Evolutionary conservation across 805 yeast species (phyloP), one percentile per base, ranked within the genome.

Genomic region (Dipodascus albidus): DNA sequence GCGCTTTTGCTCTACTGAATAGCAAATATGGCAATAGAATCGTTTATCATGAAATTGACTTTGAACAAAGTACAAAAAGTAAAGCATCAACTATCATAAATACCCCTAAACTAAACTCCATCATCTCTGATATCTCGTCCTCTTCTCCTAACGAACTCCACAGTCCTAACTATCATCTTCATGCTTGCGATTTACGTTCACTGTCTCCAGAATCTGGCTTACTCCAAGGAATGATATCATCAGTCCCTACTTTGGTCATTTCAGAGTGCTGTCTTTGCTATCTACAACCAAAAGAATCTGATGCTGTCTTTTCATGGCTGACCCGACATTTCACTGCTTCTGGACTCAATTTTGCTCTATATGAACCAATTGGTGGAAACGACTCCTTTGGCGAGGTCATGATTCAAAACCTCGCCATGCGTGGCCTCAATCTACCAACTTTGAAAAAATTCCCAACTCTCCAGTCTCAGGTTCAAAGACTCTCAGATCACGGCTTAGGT

Each of bases 181-280:
- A 75, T 50, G 81, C 84, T 1, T 56, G 68, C 3, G 91, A 85
- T 62, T 67, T 85, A 50, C 68, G 87, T 17, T 49, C 59, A 2
- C 53, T 74, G 53, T 20, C 21, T 47, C 11, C 54, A 41, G 33
- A 38, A 51, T n/a, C 50, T 19, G 47, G 52, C 6, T 52, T 61
- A 27, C 57, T 63, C 17, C 27, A 52, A 4, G 58, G 62, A 19
- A 55, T 76, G 33, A 70, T 74, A 55, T 51, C 60, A 8, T 42
- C 61, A 1, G 41, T 66, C 2, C 86, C 87, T 6, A 85, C 93
- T 0, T 60, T 86, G 15, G 66, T 86, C 1, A 63, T 85, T 19
- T 79, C 87, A 57, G 95, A 85, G 64, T 86, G 93, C 67, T 87
- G 87, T 35, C 68, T 86, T 35, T 86, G 95, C 62, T 85, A 85